Conservation (phyloP, 352 stramenopile genomes). For the Saprolegnia parasitica region DNA sequence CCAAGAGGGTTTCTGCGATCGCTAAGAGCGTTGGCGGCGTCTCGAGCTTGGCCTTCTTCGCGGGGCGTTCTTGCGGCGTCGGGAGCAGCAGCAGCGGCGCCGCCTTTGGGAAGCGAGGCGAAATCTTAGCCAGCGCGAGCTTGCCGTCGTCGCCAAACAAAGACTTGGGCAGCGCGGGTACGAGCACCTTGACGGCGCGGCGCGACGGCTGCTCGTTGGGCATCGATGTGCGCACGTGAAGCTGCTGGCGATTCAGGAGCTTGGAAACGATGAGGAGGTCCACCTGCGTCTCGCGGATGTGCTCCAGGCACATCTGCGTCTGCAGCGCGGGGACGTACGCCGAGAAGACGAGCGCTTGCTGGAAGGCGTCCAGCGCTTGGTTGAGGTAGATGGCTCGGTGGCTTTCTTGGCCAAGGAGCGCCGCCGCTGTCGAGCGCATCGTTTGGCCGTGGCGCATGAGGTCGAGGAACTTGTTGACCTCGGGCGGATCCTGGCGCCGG, state of each 20-base stretch:
- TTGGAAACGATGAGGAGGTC: constrained; percentile 22
- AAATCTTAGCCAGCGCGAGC: neutral
- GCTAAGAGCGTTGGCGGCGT: too few relatives aligned
- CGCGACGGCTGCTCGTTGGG: neutral
- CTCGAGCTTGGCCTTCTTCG: too few relatives aligned
- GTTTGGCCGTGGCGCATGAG: constrained; percentile 17
- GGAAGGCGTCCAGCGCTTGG: constrained; percentile 20
- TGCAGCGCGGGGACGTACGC: neutral
- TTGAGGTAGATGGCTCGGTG: constrained; percentile 18
- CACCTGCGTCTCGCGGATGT: constrained; percentile 26
- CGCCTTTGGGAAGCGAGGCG: too few relatives aligned
- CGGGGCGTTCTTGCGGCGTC: too few relatives aligned
- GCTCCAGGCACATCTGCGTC: constrained; percentile 11
- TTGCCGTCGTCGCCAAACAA: neutral
- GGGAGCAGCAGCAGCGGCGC: too few relatives aligned
- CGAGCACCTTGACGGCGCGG: neutral
- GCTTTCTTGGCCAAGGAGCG: constrained; percentile 4
- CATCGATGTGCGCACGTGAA: neutral
- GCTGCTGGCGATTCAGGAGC: neutral
- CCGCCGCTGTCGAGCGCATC: neutral
- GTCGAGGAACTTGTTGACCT: neutral
- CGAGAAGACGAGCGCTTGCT: constrained; percentile 14
- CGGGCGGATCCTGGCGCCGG: neutral
- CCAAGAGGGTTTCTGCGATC: too few relatives aligned
- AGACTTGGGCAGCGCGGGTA: neutral